These are phyloP conservation scores for Metarhizium brunneum DNA, from an alignment of 2,329 filamentous ascomycete genomes.

Conservation along the genomic window DNA sequence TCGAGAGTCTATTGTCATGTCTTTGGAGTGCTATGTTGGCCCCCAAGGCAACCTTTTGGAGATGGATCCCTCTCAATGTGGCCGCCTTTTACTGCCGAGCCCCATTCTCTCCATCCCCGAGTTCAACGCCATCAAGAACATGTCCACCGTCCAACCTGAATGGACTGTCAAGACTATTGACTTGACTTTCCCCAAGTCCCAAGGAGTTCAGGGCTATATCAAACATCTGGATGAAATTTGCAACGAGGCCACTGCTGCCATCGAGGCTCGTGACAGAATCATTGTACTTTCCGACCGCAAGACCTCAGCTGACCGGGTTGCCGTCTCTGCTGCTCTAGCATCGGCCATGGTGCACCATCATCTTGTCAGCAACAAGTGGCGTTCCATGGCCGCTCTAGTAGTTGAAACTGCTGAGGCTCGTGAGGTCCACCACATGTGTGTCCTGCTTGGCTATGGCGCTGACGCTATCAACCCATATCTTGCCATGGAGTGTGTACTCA, in stretches of 20 bases:
- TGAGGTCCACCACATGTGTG: slow-evolving; percentile 98
- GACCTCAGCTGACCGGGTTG: slow-evolving; percentile 69
- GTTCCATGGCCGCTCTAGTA: slow-evolving; percentile 76
- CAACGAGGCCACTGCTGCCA: slow-evolving; percentile 71
- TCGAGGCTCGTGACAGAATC: slow-evolving; percentile 74
- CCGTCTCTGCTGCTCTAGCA: slow-evolving; percentile 78
- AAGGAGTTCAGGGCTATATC: slow-evolving; percentile 76
- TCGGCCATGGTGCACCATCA: slow-evolving; percentile 95
- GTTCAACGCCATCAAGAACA: slow-evolving; percentile 78
- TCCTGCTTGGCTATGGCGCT: slow-evolving; percentile 90
- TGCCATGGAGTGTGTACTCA: slow-evolving; percentile 91
- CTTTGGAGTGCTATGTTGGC: slow-evolving; percentile 89
- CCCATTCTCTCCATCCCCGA: slow-evolving; percentile 84
- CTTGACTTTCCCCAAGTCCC: slow-evolving; percentile 81
- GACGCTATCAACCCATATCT: slow-evolving; percentile 94
- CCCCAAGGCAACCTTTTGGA: slow-evolving; percentile 92
- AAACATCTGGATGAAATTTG: slow-evolving; percentile 84
- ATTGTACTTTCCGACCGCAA: slow-evolving; percentile 85
- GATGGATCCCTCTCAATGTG: slow-evolving; percentile 86
- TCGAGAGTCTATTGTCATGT: slow-evolving; percentile 96
- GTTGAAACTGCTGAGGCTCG: slow-evolving; percentile 92
- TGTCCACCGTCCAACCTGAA: slow-evolving; percentile 59
- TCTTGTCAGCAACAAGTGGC: slow-evolving; percentile 90
- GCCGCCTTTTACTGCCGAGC: slow-evolving; percentile 75
- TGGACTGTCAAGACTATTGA: slow-evolving; percentile 91